A percentile compares a stretch with the other conserved stretches of the same genome.
These are phyloP conservation scores for Gossypium lobatum DNA, from an alignment of 441 rosid genomes.

Conservation along the genomic window DNA sequence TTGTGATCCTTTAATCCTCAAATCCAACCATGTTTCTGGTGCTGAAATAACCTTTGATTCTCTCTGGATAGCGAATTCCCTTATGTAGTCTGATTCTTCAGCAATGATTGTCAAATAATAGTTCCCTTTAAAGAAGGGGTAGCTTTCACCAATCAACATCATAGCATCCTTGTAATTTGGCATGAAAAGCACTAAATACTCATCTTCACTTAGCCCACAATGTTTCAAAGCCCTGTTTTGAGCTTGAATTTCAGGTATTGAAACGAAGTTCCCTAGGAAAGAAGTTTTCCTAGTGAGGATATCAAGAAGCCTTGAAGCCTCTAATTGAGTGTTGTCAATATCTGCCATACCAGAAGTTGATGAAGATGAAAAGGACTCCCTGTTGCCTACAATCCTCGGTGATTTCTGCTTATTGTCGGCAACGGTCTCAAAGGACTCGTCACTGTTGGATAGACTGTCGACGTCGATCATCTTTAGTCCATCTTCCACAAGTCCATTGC, in stretches of 20 bases:
- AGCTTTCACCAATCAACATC: constrained; percentile 60
- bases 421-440: constrained; percentile 31
- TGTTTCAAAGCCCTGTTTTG: constrained; percentile 48
- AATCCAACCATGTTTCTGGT: constrained; percentile 61
- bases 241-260: constrained; percentile 64
- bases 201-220: constrained; percentile 49
- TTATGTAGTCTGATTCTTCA: constrained; percentile 36
- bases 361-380: constrained; percentile 31
- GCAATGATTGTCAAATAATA: constrained; percentile 44
- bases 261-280: constrained; percentile 52
- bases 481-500: constrained; percentile 39
- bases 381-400: constrained; percentile 20
- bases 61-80: constrained; percentile 41
- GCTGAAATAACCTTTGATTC: constrained; percentile 51
- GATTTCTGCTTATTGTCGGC: constrained; percentile 29
- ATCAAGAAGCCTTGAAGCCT: constrained; percentile 47
- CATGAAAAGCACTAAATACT: constrained; percentile 46
- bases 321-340: constrained; percentile 42
- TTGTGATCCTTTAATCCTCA: constrained; percentile 58
- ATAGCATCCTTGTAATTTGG: constrained; percentile 46
- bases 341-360: constrained; percentile 27
- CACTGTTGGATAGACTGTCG: constrained; percentile 29
- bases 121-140: constrained; percentile 59
- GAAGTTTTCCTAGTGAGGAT: constrained; percentile 50
- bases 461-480: constrained; percentile 27